phyloP scores from a whole-genome alignment of 768 basidiomycete species.

The Calocybe indica region DNA sequence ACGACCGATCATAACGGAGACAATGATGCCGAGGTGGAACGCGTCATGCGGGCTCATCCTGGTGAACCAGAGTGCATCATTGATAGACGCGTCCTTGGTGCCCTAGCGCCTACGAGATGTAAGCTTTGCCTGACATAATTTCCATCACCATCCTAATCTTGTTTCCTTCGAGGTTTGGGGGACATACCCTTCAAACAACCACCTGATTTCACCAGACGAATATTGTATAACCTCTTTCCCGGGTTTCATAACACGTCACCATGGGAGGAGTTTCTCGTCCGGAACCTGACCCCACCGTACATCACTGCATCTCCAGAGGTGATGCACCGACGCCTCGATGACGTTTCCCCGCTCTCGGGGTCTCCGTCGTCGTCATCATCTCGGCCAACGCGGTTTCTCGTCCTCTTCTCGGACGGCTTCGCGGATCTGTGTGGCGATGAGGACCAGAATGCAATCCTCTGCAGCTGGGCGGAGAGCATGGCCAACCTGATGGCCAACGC shows the following conservation, averaged over 20 bases:
- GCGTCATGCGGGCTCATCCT: slow-evolving; percentile 60
- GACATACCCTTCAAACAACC: slow-evolving; percentile 73
- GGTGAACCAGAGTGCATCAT: slow-evolving; percentile 63
- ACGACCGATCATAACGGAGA: slow-evolving; percentile 69
- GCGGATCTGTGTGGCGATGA: slow-evolving; percentile 49
- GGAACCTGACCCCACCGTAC: slow-evolving; percentile 60
- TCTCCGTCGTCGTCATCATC: slow-evolving; percentile 1
- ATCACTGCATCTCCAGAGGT: slow-evolving; percentile 62
- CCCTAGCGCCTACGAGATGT: slow-evolving; percentile 76
- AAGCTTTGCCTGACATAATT: slow-evolving; percentile 23
- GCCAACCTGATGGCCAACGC: slow-evolving; percentile 16
- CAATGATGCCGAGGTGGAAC: slow-evolving; percentile 59
- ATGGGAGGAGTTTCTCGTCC: slow-evolving; percentile 64
- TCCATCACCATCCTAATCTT: slow-evolving; percentile 3
- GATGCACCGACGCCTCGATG: slow-evolving; percentile 44
- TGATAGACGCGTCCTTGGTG: slow-evolving; percentile 67
- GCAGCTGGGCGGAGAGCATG: slow-evolving; percentile 46
- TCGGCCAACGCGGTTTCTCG: slow-evolving; percentile 41
- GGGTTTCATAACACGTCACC: slow-evolving; percentile 54
- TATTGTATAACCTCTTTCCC: slow-evolving; percentile 60
- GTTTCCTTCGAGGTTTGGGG: slow-evolving; percentile 45
- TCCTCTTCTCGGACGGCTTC: slow-evolving; percentile 65
- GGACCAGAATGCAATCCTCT: slow-evolving; percentile 39
- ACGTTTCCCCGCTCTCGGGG: background rate
- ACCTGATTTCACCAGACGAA: slow-evolving; percentile 59